Percentiles rank a stretch among this genome's conserved stretches.
Evolutionary conservation across 169 alveolate genomes (phyloP).

Genomic region (Plasmodium berghei): DNA sequence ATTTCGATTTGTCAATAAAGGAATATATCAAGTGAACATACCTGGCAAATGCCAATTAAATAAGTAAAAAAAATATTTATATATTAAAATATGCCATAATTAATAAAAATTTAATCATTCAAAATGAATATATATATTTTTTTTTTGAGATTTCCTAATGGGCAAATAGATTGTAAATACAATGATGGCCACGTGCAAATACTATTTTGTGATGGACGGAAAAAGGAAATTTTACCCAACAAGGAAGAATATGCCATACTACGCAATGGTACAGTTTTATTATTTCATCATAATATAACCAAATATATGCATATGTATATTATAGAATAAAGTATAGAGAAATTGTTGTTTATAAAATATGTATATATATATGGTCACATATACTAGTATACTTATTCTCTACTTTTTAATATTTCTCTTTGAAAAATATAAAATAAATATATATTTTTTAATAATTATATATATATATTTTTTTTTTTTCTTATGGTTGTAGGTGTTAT

Average conservation of each 20-base stretch:
- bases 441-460: neutral
- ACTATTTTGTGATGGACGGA: constrained; percentile 63
- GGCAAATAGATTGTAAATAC: constrained; percentile 76
- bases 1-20: constrained; percentile 65
- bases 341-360: neutral
- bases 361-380: neutral
- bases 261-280: constrained; percentile 26
- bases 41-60: constrained; percentile 71
- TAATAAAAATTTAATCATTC: too few species aligned
- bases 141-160: constrained; percentile 59
- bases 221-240: constrained; percentile 73
- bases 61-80: constrained; percentile 25
- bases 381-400: neutral
- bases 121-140: too few species aligned
- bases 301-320: too few species aligned
- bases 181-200: constrained; percentile 74
- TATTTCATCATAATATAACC: neutral
- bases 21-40: constrained; percentile 75
- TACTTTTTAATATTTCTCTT: neutral
- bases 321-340: too few species aligned
- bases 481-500: constrained; percentile 29
- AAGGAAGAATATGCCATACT: constrained; percentile 69
- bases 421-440: neutral
- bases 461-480: too few species aligned
- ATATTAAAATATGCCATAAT: too few species aligned